Percentiles rank a stretch among this genome's conserved stretches.
phyloP scores from a whole-genome alignment of 768 basidiomycete genomes.

The Mycena galopus region DNA sequence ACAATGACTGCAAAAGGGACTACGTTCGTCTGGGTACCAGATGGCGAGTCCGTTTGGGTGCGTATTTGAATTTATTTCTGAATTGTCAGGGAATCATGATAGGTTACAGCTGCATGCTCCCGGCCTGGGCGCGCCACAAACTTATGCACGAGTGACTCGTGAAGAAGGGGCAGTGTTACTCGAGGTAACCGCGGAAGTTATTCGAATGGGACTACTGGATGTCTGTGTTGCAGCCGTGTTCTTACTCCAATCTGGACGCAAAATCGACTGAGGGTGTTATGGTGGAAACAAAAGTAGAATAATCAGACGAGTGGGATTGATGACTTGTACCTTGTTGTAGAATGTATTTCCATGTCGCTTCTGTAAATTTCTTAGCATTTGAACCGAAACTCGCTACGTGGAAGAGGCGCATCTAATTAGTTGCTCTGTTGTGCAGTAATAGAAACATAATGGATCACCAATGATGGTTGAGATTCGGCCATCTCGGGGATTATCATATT shows the following conservation, averaged over 20 bases:
- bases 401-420: no score
- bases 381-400: no score
- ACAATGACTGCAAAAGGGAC: not conserved
- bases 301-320: no score
- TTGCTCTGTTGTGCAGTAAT: no score
- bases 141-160: not conserved
- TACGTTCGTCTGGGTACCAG: conserved; percentile 1
- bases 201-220: conserved; percentile 61
- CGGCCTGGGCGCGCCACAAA: not conserved
- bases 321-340: no score
- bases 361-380: no score
- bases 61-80: not conserved
- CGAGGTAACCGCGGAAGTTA: conserved; percentile 55
- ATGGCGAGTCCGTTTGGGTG: not conserved
- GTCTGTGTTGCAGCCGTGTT: conserved; percentile 45
- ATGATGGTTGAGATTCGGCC: no score
- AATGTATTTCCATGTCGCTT: no score
- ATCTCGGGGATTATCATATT: no score
- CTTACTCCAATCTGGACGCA: not conserved
- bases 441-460: no score
- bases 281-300: no score
- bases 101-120: not conserved
- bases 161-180: not conserved
- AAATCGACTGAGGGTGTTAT: not conserved
- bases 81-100: not conserved